A percentile compares a stretch with the other conserved stretches of the same genome.
Conservation (phyloP, 805 yeast species). For the Scheffersomyces coipomensis region DNA sequence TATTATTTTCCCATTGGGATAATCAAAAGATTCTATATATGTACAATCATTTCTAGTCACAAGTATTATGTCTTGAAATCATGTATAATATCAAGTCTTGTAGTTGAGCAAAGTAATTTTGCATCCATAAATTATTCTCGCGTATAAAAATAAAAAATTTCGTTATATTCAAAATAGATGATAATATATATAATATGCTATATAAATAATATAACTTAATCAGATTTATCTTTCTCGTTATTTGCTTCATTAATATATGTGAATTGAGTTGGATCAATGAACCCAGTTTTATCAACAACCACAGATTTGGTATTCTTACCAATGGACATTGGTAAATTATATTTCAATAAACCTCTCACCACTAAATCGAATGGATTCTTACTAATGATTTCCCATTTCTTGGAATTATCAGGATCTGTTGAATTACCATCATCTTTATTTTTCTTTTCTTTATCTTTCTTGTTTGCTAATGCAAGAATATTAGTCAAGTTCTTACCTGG, state of each 20-base stretch:
- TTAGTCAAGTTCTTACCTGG: slow-evolving; percentile 60
- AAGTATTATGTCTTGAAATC: too few species aligned
- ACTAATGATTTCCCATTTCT: slow-evolving; percentile 73
- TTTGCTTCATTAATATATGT: background rate
- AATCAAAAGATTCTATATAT: too few species aligned
- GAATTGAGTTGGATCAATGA: slow-evolving; percentile 48
- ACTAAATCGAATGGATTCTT: slow-evolving; percentile 83
- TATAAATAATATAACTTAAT: too few species aligned
- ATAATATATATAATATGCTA: too few species aligned
- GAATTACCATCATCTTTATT: slow-evolving; percentile 8
- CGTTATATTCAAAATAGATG: too few species aligned
- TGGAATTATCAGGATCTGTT: slow-evolving; percentile 36
- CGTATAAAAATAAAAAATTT: too few species aligned
- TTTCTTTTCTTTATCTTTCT: background rate
- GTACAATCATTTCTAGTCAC: too few species aligned
- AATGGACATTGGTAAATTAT: slow-evolving; percentile 61
- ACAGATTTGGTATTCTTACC: slow-evolving; percentile 48
- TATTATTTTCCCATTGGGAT: too few species aligned
- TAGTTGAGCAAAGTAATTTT: too few species aligned
- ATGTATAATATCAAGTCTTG: too few species aligned
- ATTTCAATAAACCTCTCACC: slow-evolving; percentile 77
- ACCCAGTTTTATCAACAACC: slow-evolving; percentile 57
- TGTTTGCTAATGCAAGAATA: slow-evolving; percentile 1
- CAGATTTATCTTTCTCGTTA: background rate
- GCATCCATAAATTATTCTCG: too few species aligned